Evolutionary conservation across 345 rosid genomes (phyloP).

Genomic region (Aquilaria sinensis): DNA sequence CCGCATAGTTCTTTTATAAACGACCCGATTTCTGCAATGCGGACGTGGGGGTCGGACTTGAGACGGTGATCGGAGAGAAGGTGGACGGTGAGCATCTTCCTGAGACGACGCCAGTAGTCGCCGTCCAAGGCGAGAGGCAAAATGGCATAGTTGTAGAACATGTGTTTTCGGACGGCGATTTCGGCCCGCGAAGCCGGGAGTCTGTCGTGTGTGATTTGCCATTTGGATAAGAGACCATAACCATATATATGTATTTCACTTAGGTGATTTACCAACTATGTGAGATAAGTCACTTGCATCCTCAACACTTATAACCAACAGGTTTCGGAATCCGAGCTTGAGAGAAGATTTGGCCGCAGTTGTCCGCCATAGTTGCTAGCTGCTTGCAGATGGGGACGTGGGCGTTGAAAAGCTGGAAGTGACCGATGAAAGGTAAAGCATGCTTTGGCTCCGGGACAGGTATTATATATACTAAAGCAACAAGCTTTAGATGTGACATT

Average conservation of each 20-base stretch:
- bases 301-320: slow-evolving; percentile 29
- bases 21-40: slow-evolving; percentile 29
- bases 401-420: slow-evolving; percentile 9
- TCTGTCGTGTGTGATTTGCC: slow-evolving; percentile 40
- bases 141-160: slow-evolving; percentile 50
- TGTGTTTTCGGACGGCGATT: slow-evolving; percentile 39
- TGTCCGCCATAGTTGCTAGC: slow-evolving; percentile 10
- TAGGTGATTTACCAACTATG: too few species aligned
- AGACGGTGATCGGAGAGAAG: slow-evolving; percentile 47
- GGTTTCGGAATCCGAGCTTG: slow-evolving; percentile 33
- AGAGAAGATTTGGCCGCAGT: slow-evolving; percentile 51
- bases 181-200: slow-evolving; percentile 43
- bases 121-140: slow-evolving; percentile 53
- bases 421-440: slow-evolving; percentile 6
- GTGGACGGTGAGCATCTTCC: slow-evolving; percentile 48
- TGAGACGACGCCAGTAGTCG: slow-evolving; percentile 55
- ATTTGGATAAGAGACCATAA: neutral
- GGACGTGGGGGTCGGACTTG: slow-evolving; percentile 34
- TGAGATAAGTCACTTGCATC: too few species aligned
- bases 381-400: neutral
- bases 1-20: slow-evolving; percentile 38
- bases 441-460: slow-evolving; percentile 5
- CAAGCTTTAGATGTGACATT: too few species aligned
- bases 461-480: too few species aligned
- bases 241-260: too few species aligned